A percentile compares a stretch with the other conserved stretches of the same genome.
Conservation (phyloP, 116 monocot genomes). For the Phalaenopsis hybrid region DNA sequence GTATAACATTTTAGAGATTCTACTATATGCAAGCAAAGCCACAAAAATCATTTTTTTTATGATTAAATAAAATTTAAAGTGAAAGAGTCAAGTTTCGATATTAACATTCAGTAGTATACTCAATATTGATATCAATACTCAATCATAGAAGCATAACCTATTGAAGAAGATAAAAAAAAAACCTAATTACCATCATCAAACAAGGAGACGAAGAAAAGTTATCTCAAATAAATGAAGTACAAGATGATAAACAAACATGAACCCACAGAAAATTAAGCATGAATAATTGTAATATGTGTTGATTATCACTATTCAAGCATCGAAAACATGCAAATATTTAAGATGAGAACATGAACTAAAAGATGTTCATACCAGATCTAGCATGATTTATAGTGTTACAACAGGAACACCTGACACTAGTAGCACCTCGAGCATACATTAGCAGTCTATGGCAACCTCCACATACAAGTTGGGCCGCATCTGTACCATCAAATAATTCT, state of each 20-base stretch:
- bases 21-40: not conserved
- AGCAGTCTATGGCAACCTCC: conserved; percentile 73
- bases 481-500: conserved; percentile 26
- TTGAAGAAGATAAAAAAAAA: not conserved
- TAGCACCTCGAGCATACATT: conserved; percentile 69
- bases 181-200: not conserved
- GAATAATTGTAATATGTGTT: not conserved
- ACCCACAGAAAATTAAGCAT: not conserved
- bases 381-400: conserved; percentile 64
- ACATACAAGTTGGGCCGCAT: conserved; percentile 72
- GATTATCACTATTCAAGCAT: not conserved
- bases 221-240: not conserved
- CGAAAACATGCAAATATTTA: not conserved
- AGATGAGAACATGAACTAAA: not conserved
- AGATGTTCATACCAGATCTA: conserved; percentile 34
- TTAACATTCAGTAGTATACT: not conserved
- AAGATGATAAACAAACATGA: not conserved
- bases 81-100: not conserved
- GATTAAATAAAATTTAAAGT: no score
- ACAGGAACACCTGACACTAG: conserved; percentile 74
- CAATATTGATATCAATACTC: not conserved
- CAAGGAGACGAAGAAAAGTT: not conserved
- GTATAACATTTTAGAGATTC: not conserved
- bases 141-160: not conserved
- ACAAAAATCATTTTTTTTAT: not conserved